Conservation (phyloP, 768 basidiomycete genomes). For the Antrodiella citrinella region DNA sequence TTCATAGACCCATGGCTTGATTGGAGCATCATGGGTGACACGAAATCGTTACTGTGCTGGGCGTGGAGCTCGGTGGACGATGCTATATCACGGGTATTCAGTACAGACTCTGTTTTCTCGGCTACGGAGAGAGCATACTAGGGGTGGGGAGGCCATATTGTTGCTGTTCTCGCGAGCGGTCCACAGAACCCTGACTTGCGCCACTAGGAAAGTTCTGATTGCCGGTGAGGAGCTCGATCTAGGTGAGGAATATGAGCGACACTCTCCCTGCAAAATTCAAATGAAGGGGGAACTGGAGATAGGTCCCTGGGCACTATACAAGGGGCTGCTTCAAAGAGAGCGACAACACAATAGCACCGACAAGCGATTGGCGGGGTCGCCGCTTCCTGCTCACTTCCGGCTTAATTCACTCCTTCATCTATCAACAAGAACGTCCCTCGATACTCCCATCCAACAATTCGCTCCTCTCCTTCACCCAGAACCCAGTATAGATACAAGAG, state of each 20-base stretch:
- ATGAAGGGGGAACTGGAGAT: no score
- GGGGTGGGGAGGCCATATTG: conserved; percentile 59
- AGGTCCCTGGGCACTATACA: no score
- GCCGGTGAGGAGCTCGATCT: conserved; percentile 27
- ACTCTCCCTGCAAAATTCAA: no score
- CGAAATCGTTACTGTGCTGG: conserved; percentile 47
- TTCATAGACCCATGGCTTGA: conserved; percentile 16
- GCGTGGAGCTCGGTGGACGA: conserved; percentile 62
- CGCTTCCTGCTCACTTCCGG: no score
- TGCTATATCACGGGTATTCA: conserved; percentile 28
- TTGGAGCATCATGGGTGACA: conserved; percentile 53
- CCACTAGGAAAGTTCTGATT: conserved; percentile 23
- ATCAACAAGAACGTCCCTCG: no score
- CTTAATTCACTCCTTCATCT: no score
- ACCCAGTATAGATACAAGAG: background rate
- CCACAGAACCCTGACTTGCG: conserved; percentile 21
- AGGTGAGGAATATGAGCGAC: conserved; percentile 3
- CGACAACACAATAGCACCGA: no score
- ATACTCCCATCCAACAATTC: no score
- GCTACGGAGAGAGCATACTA: conserved; percentile 32
- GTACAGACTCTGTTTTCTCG: conserved; percentile 12
- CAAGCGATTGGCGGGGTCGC: no score
- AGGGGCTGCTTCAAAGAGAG: no score
- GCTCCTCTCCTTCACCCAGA: no score
- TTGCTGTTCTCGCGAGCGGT: conserved; percentile 20